Evolutionary conservation across 768 basidiomycete species (phyloP).

Genomic region (Amanita rubescens): DNA sequence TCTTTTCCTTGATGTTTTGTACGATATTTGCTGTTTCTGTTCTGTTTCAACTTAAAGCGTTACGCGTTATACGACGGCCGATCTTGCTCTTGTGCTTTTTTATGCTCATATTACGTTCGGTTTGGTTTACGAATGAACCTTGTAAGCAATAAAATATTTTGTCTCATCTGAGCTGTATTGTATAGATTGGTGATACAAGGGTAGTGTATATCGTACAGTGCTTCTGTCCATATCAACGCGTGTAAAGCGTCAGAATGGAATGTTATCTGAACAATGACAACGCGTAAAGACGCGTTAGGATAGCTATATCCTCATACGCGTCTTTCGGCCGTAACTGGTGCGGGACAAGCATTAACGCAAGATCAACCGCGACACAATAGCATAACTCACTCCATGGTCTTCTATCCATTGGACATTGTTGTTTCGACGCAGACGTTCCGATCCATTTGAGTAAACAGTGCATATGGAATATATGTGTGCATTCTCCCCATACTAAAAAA

Average conservation of each 20-base stretch:
- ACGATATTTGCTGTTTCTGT: not conserved
- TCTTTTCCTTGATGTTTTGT: not conserved
- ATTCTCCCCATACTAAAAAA: constrained; percentile 93
- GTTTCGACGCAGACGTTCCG: constrained; percentile 80
- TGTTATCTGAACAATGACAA: no score
- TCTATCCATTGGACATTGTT: constrained; percentile 98
- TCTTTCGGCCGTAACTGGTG: constrained; percentile 2
- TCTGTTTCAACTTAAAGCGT: not conserved
- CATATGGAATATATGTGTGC: constrained; percentile 97
- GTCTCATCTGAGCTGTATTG: not conserved
- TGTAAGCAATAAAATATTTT: no score
- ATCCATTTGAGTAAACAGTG: constrained; percentile 98
- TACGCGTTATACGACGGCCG: not conserved
- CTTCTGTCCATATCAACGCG: no score
- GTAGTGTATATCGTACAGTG: no score
- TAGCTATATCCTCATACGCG: not conserved
- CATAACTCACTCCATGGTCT: constrained; percentile 74
- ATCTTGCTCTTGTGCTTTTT: not conserved
- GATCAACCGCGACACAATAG: not conserved
- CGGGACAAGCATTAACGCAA: not conserved
- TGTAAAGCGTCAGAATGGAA: no score
- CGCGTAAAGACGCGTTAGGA: no score
- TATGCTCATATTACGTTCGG: not conserved
- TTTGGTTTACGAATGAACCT: no score
- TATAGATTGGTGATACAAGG: not conserved